phyloP scores from a whole-genome alignment of 2,329 filamentous ascomycete genomes.

The Talaromyces sp. region DNA sequence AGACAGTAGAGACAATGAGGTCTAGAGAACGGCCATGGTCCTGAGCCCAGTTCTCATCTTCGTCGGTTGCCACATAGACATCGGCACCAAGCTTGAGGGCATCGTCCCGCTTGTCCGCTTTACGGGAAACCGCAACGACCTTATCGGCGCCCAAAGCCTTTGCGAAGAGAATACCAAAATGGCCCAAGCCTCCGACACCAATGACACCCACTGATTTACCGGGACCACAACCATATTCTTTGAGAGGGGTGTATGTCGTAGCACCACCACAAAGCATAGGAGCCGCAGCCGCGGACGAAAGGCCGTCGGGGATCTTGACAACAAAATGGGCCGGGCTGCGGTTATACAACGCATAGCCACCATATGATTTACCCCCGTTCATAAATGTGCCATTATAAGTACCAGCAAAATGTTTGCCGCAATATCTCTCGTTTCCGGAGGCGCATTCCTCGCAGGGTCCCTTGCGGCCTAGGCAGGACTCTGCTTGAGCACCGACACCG shows the following conservation, averaged over 20 bases:
- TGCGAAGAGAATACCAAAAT: slow-evolving; percentile 42
- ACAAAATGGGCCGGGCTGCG: slow-evolving; percentile 57
- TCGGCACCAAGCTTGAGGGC: slow-evolving; percentile 55
- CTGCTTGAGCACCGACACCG: slow-evolving; percentile 60
- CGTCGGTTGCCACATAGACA: slow-evolving; percentile 54
- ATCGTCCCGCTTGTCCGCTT: slow-evolving; percentile 49
- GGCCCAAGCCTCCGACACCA: slow-evolving; percentile 63
- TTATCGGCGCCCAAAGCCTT: slow-evolving; percentile 67
- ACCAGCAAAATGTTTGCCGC: slow-evolving; percentile 26
- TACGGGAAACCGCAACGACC: slow-evolving; percentile 56
- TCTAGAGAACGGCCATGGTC: slow-evolving; percentile 50
- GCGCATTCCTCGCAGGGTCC: slow-evolving; percentile 54
- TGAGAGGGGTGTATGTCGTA: slow-evolving; percentile 68
- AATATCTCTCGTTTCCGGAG: slow-evolving; percentile 39
- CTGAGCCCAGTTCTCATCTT: slow-evolving; percentile 52
- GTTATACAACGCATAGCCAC: slow-evolving; percentile 59
- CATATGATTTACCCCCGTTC: slow-evolving; percentile 61
- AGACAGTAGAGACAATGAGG: slow-evolving; percentile 56
- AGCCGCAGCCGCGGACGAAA: slow-evolving; percentile 53
- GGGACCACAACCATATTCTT: slow-evolving; percentile 63
- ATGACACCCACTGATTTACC: slow-evolving; percentile 70
- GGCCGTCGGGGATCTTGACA: slow-evolving; percentile 53
- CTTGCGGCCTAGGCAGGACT: slow-evolving; percentile 48
- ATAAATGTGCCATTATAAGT: slow-evolving; percentile 33
- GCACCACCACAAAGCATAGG: slow-evolving; percentile 78